Evolutionary conservation across 139 green algal species (phyloP).

Genomic region (Chlamydomonas incerta): DNA sequence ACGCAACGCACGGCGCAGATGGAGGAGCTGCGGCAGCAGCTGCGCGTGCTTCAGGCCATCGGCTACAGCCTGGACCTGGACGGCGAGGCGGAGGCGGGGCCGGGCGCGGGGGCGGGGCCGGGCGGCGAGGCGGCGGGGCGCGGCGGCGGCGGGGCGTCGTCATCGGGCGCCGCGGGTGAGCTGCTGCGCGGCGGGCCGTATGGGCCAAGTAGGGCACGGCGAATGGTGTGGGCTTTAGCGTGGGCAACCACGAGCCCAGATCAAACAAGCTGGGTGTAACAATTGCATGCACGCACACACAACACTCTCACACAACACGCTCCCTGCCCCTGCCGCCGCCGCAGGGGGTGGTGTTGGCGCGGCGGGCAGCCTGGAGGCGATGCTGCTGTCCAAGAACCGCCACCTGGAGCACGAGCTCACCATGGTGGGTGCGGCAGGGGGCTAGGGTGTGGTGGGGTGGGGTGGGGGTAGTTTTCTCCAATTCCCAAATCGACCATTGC

Average conservation of each 20-base stretch:
- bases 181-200: too few species aligned
- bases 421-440: too few species aligned
- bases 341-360: not conserved
- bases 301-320: not conserved
- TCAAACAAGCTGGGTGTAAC: too few species aligned
- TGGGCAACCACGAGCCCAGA: too few species aligned
- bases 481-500: too few species aligned
- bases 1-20: too few species aligned
- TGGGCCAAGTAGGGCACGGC: too few species aligned
- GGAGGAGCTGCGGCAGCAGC: constrained; percentile 76
- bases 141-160: not conserved
- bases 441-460: too few species aligned
- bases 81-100: constrained; percentile 28
- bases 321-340: not conserved
- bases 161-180: too few species aligned
- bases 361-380: constrained; percentile 72
- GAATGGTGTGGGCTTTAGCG: too few species aligned
- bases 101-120: not conserved
- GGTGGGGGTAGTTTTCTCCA: too few species aligned
- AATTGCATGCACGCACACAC: too few species aligned
- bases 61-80: constrained; percentile 77
- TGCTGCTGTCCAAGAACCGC: constrained; percentile 87
- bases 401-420: constrained; percentile 88
- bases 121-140: not conserved
- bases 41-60: constrained; percentile 81